phyloP scores from a whole-genome alignment of 2,329 filamentous ascomycete species.

The Clonostachys rhizophaga region DNA sequence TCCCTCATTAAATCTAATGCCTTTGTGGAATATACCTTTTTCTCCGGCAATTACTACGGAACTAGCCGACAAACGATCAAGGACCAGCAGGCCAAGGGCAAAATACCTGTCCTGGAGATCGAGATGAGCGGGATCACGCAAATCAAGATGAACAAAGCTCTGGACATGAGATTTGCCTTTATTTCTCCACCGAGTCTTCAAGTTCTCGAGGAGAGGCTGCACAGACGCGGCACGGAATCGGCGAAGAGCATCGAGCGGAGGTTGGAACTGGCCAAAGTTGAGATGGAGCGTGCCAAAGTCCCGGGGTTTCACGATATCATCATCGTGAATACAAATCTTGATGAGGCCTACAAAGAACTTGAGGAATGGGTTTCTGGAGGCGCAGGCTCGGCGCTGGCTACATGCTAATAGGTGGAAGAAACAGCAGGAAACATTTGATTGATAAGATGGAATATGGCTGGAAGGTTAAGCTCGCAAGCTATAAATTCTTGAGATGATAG shows the following conservation, averaged over 20 bases:
- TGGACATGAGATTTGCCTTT: slow-evolving; percentile 79
- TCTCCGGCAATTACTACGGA: slow-evolving; percentile 83
- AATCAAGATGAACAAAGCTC: slow-evolving; percentile 65
- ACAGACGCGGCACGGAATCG: slow-evolving; percentile 70
- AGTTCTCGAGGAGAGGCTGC: slow-evolving; percentile 68
- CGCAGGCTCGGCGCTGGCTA: too few relatives aligned
- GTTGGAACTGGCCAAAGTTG: slow-evolving; percentile 65
- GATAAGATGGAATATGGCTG: too few relatives aligned
- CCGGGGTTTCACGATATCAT: slow-evolving; percentile 45
- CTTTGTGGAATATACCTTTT: slow-evolving; percentile 84
- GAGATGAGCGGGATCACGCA: slow-evolving; percentile 97
- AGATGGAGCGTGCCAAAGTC: slow-evolving; percentile 68
- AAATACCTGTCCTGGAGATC: slow-evolving; percentile 83
- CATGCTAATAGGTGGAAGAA: too few relatives aligned
- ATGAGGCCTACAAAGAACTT: slow-evolving; percentile 46
- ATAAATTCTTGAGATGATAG: too few relatives aligned
- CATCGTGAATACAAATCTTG: slow-evolving; percentile 37
- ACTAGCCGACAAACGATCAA: slow-evolving; percentile 77
- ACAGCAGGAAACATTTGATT: too few relatives aligned
- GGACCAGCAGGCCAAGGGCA: slow-evolving; percentile 65
- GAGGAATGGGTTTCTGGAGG: slow-evolving; percentile 37
- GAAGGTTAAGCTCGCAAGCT: too few relatives aligned
- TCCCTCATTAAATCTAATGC: slow-evolving; percentile 60
- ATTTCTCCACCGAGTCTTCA: slow-evolving; percentile 74
- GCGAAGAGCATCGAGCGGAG: slow-evolving; percentile 68